Base-by-base conservation (phyloP, 805 yeast species). In the Torulaspora delbrueckii region DNA sequence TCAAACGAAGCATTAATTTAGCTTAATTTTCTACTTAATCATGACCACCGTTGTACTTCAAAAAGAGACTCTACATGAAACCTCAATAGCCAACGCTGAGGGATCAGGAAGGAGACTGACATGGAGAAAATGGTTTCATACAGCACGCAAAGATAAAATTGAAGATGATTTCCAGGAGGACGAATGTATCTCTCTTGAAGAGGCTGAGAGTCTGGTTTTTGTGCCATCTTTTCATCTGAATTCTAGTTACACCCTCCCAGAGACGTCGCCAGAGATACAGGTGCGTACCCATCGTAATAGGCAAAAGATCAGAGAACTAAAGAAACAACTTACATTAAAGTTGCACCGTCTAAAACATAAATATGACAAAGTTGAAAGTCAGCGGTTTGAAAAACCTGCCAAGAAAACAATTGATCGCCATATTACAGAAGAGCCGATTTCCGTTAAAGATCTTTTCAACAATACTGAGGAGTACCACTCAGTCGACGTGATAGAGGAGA, bases 121-220 rank as follows among this genome's bases (percentile, higher is more conserved):
- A 5, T 13, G 52, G 13, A 47, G 47, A 28, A 43, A 41, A 16
- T 54, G 57, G 57, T 38, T 54, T 19, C 55, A 47, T 34, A 22
- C 49, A 5, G 33, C 52, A 28, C 45, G 39, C 26, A 44, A 48
- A 22, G 54, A 52, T 30, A 53, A 52, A 26, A 34, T 39, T 13
- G 57, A 54, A 36, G 55, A 51, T 12, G 24, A 37, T 9, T 47
- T 52, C 34, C 36, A 40, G 14, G 52, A 52, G 22, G 51, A 49
- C 13, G 47, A 49, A n/a, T 41, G 48, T 19, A 40, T 50, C 16
- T 42, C 51, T 2, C 22, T 51, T 9, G 53, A 47, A 32, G 40
- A 48, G 13, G 42, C 41, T 9, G 43, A 48, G 43, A 43, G 48
- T 40, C 23, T 50, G 22, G 40, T 41, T 27, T 43, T 49, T 24